Base-by-base conservation (phyloP, 2,329 filamentous ascomycete genomes). In the Cladosporium colombiae region DNA sequence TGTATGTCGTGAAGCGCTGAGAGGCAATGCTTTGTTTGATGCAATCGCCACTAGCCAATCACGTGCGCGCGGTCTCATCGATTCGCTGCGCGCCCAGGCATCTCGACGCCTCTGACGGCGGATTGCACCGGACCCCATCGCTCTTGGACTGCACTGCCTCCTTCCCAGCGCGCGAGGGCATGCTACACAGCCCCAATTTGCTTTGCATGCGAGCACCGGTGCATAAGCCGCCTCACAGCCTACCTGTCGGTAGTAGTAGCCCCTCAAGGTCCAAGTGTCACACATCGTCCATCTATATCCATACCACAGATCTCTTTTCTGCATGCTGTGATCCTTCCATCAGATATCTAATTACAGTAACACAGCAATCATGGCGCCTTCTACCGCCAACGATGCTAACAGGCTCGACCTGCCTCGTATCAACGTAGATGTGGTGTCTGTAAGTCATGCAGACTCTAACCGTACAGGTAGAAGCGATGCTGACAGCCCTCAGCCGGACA, bases 341-440 rank as follows among this genome's bases (percentile, higher is more conserved):
- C 35, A 18, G 11, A 40, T 44, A 63, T 63, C 61, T 55, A 63
- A 63, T 63, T 63, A 56, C 35, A 25, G 56, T 3, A 53, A 27
- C 57, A 65, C 18, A 14, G 27, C 44, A 37, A 65, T 6, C 31
- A 65, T 65, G 63, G 63, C 63, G 63, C 44, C 59, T 4, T 44
- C 40, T 46, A 60, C 23, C 63, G 63, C 63, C 63, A 65, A 55
- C 56, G 63, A 44, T 37, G 49, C 55, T 33, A 59, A 52, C 50
- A 65, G 55, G 23, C 55, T 65, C 18, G 56, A 37, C 18, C 46
- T 65, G 46, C 63, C 63, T 46, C 63, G 57, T 46, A 65, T 65
- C 56, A 65, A 55, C 56, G 63, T 65, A 29, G 63, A 65, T 33
- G 57, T 60, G n/a, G 55, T 57, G 23, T 60, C 63, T n/a, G 63